These are phyloP conservation scores for Fusarium sp. DNA, from an alignment of 2,329 filamentous ascomycete genomes.

Conservation along the genomic window DNA sequence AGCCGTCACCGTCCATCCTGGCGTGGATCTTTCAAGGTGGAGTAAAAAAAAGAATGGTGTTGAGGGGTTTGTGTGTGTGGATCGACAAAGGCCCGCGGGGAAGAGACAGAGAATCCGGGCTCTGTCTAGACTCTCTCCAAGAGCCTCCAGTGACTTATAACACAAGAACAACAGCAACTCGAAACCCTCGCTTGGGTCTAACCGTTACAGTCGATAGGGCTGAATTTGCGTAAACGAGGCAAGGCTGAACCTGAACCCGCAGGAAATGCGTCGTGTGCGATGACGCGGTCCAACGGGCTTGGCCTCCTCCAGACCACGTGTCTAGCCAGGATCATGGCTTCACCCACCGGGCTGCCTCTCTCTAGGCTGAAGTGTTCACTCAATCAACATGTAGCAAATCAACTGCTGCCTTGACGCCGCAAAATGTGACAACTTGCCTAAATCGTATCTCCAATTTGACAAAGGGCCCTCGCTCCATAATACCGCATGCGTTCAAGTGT, in stretches of 20 bases:
- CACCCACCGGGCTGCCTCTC: neutral
- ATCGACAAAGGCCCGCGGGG: slow-evolving; percentile 7
- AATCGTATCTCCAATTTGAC: neutral
- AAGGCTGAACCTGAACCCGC: slow-evolving; percentile 20
- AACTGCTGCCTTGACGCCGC: neutral
- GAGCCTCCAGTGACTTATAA: neutral
- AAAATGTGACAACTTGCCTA: neutral
- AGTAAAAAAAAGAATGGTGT: neutral
- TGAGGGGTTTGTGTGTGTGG: neutral
- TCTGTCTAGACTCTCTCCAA: neutral
- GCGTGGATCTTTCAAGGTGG: neutral
- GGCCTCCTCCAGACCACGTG: slow-evolving; percentile 4
- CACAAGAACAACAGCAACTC: neutral
- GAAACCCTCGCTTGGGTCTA: neutral
- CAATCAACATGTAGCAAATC: neutral
- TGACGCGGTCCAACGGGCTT: slow-evolving; percentile 30
- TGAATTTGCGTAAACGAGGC: slow-evolving; percentile 14
- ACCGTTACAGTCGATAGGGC: slow-evolving; percentile 12
- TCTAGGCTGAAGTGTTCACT: slow-evolving; percentile 2
- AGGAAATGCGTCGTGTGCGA: slow-evolving; percentile 24
- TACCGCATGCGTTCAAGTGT: neutral
- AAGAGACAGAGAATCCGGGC: slow-evolving; percentile 7
- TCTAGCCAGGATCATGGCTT: neutral
- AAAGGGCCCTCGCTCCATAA: neutral
- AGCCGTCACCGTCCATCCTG: slow-evolving; percentile 50